phyloP scores from a whole-genome alignment of 116 monocot genomes.

The Phalaenopsis hybrid region DNA sequence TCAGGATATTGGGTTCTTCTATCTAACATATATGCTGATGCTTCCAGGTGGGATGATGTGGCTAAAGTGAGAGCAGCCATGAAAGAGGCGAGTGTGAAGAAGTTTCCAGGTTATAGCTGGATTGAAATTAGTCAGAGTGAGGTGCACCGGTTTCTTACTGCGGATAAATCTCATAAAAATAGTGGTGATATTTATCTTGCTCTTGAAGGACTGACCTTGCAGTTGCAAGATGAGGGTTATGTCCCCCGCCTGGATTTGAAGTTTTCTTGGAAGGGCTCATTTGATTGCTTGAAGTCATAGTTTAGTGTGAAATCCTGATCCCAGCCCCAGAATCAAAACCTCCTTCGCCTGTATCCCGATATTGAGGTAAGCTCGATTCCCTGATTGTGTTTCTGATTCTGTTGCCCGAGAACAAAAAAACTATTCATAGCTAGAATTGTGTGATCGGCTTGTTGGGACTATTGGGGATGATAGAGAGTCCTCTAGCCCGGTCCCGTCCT shows the following conservation, averaged over 20 bases:
- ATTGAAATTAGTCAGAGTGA: conserved; percentile 42
- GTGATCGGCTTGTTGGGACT: too few species aligned
- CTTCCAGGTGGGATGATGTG: conserved; percentile 43
- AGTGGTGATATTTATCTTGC: conserved; percentile 31
- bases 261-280: not conserved
- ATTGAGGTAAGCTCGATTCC: too few species aligned
- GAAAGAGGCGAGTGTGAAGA: conserved; percentile 57
- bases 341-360: too few species aligned
- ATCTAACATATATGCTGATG: conserved; percentile 65
- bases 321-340: too few species aligned
- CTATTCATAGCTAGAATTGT: too few species aligned
- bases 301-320: too few species aligned
- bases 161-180: conserved; percentile 39
- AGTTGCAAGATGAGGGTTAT: conserved; percentile 43
- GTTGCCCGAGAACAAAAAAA: too few species aligned
- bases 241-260: conserved; percentile 12
- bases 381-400: too few species aligned
- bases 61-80: conserved; percentile 32
- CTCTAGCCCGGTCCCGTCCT: too few species aligned
- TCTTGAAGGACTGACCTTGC: conserved; percentile 38
- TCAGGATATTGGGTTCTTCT: conserved; percentile 66
- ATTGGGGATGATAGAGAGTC: too few species aligned
- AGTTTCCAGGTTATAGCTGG: conserved; percentile 58
- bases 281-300: too few species aligned
- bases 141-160: conserved; percentile 41